Percentiles rank a stretch among this genome's conserved stretches.
phyloP scores from a whole-genome alignment of 768 basidiomycete species.

The Boletus tomentosulus region DNA sequence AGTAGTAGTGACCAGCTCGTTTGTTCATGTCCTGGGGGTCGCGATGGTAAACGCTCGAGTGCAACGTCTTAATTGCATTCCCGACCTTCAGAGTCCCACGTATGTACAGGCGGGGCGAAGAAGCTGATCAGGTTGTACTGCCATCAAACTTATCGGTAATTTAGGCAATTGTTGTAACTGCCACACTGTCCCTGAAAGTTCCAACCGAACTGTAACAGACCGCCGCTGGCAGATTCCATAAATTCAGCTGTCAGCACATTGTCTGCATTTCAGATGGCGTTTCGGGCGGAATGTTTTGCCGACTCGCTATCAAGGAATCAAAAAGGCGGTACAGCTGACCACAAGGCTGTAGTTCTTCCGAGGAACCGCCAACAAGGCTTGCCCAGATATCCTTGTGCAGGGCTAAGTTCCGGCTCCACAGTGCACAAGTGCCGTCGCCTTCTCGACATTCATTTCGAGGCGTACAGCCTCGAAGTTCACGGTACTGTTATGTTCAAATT shows the following conservation, averaged over 20 bases:
- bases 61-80: constrained; percentile 29
- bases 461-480: constrained; percentile 6
- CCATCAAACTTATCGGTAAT: constrained; percentile 26
- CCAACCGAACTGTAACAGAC: constrained; percentile 2
- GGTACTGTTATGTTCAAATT: too few relatives aligned
- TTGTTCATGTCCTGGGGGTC: constrained; percentile 23
- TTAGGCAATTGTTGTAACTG: constrained; percentile 19
- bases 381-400: neutral
- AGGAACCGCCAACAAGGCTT: neutral
- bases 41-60: constrained; percentile 14
- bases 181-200: constrained; percentile 11
- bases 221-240: constrained; percentile 1
- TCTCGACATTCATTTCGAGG: neutral
- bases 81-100: constrained; percentile 32
- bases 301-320: constrained; percentile 5
- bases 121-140: constrained; percentile 30
- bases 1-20: constrained; percentile 27
- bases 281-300: constrained; percentile 5
- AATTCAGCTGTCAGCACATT: constrained; percentile 1
- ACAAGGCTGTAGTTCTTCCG: constrained; percentile 14
- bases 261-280: neutral
- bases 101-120: constrained; percentile 34
- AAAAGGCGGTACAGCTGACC: constrained; percentile 13
- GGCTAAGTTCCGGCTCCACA: neutral
- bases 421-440: constrained; percentile 2